phyloP scores from a whole-genome alignment of 2,329 filamentous ascomycete species.

The Pochonia chlamydosporia region DNA sequence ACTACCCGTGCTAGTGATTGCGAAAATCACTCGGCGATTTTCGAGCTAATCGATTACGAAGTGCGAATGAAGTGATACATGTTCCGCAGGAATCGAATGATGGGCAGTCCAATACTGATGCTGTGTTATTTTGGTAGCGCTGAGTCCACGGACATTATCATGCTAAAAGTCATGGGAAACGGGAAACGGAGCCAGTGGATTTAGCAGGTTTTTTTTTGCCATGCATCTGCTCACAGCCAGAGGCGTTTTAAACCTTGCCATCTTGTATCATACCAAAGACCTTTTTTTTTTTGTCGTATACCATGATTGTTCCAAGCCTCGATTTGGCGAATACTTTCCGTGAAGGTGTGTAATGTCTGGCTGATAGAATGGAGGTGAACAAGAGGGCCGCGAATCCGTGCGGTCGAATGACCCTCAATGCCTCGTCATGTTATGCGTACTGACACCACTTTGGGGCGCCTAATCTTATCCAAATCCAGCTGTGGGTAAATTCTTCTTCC shows the following conservation, averaged over 20 bases:
- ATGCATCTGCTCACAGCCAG: background rate
- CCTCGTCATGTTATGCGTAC: too few species aligned
- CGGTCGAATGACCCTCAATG: too few species aligned
- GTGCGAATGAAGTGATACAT: background rate
- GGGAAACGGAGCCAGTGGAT: background rate
- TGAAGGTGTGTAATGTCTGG: background rate
- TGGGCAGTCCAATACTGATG: background rate
- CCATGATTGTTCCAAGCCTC: too few species aligned
- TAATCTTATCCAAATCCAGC: too few species aligned
- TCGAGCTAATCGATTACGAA: conserved; percentile 42
- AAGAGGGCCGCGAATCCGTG: too few species aligned
- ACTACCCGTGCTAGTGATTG: conserved; percentile 63
- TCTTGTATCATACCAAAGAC: conserved; percentile 3
- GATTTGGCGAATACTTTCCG: too few species aligned
- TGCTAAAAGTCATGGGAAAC: background rate
- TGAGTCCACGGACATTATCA: background rate
- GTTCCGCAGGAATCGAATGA: background rate
- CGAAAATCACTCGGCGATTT: conserved; percentile 90
- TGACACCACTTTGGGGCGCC: too few species aligned
- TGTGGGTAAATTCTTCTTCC: too few species aligned
- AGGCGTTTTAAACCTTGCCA: conserved; percentile 2
- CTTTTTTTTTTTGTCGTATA: background rate
- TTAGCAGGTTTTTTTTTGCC: background rate
- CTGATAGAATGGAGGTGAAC: too few species aligned
- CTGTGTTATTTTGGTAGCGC: background rate